Evolutionary conservation across 192 early-diverging fungal genomes (phyloP).

Genomic region (Podila verticillata): DNA sequence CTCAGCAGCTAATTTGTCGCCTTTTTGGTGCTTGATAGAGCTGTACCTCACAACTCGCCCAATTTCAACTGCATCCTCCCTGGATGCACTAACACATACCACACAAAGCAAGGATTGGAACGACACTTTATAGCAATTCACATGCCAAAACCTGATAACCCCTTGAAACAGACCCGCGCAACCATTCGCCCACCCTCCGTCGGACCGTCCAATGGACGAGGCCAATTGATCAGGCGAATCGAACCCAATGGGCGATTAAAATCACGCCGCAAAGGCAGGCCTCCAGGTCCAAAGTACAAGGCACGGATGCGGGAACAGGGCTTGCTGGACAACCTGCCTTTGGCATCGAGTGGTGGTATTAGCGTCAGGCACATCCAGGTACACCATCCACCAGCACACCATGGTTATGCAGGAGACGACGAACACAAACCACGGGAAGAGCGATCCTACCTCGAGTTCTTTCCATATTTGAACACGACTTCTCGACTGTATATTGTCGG

Average conservation of each 20-base stretch:
- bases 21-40: conserved; percentile 5
- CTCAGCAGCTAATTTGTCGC: background rate
- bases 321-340: conserved; percentile 10
- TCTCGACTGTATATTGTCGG: conserved; percentile 57
- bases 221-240: background rate
- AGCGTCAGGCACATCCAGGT: background rate
- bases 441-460: conserved; percentile 80
- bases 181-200: background rate
- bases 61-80: conserved; percentile 38
- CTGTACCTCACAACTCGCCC: conserved; percentile 19
- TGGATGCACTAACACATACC: conserved; percentile 41
- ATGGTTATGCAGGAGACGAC: conserved; percentile 30
- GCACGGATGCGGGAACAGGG: background rate
- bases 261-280: conserved; percentile 36
- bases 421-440: conserved; percentile 84
- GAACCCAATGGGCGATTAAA: conserved; percentile 9
- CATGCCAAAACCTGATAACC: conserved; percentile 12
- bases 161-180: background rate
- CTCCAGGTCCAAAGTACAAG: conserved; percentile 25
- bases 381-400: conserved; percentile 23
- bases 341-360: background rate
- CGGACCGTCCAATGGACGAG: background rate
- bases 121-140: conserved; percentile 40
- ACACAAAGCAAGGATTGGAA: conserved; percentile 49
- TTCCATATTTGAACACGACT: conserved; percentile 78